A percentile compares a stretch with the other conserved stretches of the same genome.
Evolutionary conservation across 2,329 filamentous ascomycete species (phyloP).

Genomic region (Chrysosporium keratinophilum): DNA sequence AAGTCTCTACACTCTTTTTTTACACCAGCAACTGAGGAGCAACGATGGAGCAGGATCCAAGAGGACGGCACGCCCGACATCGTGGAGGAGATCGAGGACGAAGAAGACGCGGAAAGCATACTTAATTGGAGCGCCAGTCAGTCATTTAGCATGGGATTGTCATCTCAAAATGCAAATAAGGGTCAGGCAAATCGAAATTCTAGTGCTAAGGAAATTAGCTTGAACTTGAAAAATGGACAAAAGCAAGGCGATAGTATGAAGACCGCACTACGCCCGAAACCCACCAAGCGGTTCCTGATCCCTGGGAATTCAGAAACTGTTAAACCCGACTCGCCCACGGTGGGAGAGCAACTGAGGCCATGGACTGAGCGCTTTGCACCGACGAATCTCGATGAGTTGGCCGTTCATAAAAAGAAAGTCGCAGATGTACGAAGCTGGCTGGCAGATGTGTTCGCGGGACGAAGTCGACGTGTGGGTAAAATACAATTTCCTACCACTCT

Average conservation of each 20-base stretch:
- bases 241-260: background rate
- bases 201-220: background rate
- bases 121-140: background rate
- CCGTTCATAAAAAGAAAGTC: slow-evolving; percentile 91
- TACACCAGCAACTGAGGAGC: slow-evolving; percentile 29
- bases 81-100: slow-evolving; percentile 25
- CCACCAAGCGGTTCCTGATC: slow-evolving; percentile 25
- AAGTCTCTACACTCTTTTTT: slow-evolving; percentile 37
- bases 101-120: slow-evolving; percentile 8
- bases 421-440: slow-evolving; percentile 77
- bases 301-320: background rate
- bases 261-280: slow-evolving; percentile 12
- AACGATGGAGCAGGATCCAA: slow-evolving; percentile 26
- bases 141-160: background rate
- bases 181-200: background rate
- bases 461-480: slow-evolving; percentile 30
- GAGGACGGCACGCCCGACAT: slow-evolving; percentile 20
- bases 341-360: slow-evolving; percentile 35
- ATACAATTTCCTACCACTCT: background rate
- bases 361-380: slow-evolving; percentile 86
- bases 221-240: background rate
- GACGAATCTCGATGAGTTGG: slow-evolving; percentile 65
- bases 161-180: background rate
- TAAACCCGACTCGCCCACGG: slow-evolving; percentile 26
- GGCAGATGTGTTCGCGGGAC: slow-evolving; percentile 58